These are phyloP conservation scores for Eimeria tenella DNA, from an alignment of 169 alveolate genomes.

Conservation along the genomic window DNA sequence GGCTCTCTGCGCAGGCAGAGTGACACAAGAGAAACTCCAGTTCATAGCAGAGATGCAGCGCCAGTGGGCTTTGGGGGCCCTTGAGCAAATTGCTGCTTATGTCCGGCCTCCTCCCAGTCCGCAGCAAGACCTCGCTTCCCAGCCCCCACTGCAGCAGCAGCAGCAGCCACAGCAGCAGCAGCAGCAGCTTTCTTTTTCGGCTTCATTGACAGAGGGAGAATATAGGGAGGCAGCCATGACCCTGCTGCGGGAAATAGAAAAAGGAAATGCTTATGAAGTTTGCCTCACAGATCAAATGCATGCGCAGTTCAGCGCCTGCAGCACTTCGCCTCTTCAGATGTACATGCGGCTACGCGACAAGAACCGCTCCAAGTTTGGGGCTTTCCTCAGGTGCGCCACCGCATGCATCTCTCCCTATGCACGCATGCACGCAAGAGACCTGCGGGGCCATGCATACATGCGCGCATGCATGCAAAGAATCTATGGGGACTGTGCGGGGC, in stretches of 20 bases:
- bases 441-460: no score
- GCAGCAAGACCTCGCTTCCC: not conserved
- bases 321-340: not conserved
- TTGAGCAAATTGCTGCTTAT: not conserved
- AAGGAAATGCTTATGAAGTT: conserved; percentile 82
- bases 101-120: not conserved
- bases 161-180: not conserved
- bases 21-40: not conserved
- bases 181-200: not conserved
- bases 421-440: no score
- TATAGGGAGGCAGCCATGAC: not conserved
- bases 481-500: no score
- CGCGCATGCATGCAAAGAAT: no score
- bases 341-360: conserved; percentile 70
- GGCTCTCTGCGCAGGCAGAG: not conserved
- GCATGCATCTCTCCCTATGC: no score
- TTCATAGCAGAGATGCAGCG: not conserved
- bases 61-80: not conserved
- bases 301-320: not conserved
- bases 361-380: conserved; percentile 76
- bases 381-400: conserved; percentile 60
- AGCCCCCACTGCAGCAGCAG: not conserved
- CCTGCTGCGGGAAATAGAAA: conserved; percentile 52
- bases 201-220: not conserved
- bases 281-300: conserved; percentile 81